phyloP scores from a whole-genome alignment of 139 green algal genomes.

The Chlorella sp. region DNA sequence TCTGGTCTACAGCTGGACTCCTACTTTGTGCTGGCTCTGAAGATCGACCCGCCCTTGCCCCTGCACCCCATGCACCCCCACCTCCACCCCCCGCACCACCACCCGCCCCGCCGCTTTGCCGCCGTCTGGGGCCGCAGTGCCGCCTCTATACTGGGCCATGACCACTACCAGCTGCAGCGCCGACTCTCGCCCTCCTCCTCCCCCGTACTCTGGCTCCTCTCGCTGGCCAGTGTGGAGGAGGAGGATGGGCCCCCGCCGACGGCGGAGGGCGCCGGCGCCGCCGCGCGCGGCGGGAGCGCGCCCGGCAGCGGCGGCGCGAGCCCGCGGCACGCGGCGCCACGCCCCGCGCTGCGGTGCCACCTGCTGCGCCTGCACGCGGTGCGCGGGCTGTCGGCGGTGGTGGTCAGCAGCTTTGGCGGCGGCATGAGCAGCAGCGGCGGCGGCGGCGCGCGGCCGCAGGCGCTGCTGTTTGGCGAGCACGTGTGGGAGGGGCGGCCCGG shows the following conservation, averaged over 20 bases:
- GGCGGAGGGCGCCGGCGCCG: no score
- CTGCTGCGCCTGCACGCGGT: constrained; percentile 34
- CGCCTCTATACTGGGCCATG: no score
- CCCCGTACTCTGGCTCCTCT: constrained; percentile 27
- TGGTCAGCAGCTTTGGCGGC: constrained; percentile 24
- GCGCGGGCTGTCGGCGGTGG: constrained; percentile 30
- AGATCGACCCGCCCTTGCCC: no score
- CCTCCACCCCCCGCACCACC: no score
- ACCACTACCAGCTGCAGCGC: constrained; percentile 19
- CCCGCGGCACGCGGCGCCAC: neutral
- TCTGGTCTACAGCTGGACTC: no score
- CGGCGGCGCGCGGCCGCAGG: constrained; percentile 12
- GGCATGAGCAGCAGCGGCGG: constrained; percentile 12
- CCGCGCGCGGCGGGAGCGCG: no score
- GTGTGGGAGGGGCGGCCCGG: constrained; percentile 16
- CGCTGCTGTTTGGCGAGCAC: constrained; percentile 33
- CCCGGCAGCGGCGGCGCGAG: no score
- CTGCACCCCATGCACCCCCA: no score
- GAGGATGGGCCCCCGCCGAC: no score
- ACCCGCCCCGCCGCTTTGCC: no score
- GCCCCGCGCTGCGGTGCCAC: neutral
- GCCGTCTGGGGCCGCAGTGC: no score
- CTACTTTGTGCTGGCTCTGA: no score
- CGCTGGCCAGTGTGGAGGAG: neutral
- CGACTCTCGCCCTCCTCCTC: neutral